These are phyloP conservation scores for Aureoboletus auriporus DNA, from an alignment of 768 basidiomycete species.

Conservation along the genomic window DNA sequence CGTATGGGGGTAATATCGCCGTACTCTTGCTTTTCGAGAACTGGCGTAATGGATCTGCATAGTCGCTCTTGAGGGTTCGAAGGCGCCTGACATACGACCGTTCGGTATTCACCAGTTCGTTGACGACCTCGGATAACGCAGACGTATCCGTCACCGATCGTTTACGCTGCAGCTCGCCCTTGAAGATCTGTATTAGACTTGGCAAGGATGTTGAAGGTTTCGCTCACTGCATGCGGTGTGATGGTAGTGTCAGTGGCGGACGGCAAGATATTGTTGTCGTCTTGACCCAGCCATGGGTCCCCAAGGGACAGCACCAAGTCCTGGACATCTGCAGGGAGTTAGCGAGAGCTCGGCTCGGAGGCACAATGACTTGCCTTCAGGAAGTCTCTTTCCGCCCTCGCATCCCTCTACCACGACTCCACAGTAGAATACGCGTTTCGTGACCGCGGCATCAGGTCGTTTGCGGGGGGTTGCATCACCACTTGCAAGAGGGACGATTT, in stretches of 20 bases:
- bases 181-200: slow-evolving; percentile 11
- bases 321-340: slow-evolving; percentile 57
- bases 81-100: slow-evolving; percentile 84
- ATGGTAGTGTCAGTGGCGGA: slow-evolving; percentile 37
- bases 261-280: slow-evolving; percentile 46
- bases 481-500: slow-evolving; percentile 66
- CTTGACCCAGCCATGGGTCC: slow-evolving; percentile 51
- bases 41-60: slow-evolving; percentile 85
- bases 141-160: slow-evolving; percentile 62
- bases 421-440: slow-evolving; percentile 83
- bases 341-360: slow-evolving; percentile 1
- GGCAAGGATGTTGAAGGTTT: not conserved
- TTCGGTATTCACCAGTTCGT: slow-evolving; percentile 87
- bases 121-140: slow-evolving; percentile 68
- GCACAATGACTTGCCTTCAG: slow-evolving; percentile 48
- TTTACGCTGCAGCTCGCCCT: slow-evolving; percentile 37
- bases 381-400: slow-evolving; percentile 62
- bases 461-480: slow-evolving; percentile 56
- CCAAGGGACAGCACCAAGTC: slow-evolving; percentile 77
- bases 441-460: slow-evolving; percentile 41
- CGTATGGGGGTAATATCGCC: slow-evolving; percentile 82
- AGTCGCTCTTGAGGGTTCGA: slow-evolving; percentile 77
- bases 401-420: slow-evolving; percentile 87
- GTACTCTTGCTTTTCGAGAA: slow-evolving; percentile 85
- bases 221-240: slow-evolving; percentile 42